Percentiles rank a stretch among this genome's conserved stretches.
These are phyloP conservation scores for Achlya hypogyna DNA, from an alignment of 352 stramenopile species.

Conservation along the genomic window DNA sequence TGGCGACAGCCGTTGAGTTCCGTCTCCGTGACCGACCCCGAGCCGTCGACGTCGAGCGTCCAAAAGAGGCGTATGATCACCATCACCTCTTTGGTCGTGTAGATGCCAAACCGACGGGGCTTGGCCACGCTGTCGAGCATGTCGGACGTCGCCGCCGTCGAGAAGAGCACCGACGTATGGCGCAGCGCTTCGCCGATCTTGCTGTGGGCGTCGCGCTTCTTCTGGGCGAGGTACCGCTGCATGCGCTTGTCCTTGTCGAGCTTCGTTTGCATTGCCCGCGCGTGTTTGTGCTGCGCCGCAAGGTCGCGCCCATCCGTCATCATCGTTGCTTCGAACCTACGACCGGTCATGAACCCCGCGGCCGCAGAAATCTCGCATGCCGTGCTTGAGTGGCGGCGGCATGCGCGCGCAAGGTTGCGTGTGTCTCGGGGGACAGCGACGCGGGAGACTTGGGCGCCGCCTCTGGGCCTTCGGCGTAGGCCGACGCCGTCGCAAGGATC, in stretches of 20 bases:
- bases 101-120: slow-evolving; percentile 50
- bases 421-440: background rate
- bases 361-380: background rate
- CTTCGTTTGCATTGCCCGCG: slow-evolving; percentile 25
- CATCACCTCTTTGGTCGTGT: slow-evolving; percentile 61
- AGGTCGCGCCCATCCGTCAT: background rate
- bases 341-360: background rate
- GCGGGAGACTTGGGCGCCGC: background rate
- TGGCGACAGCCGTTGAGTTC: slow-evolving; percentile 47
- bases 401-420: background rate
- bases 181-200: slow-evolving; percentile 69
- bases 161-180: slow-evolving; percentile 42
- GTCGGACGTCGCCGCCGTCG: slow-evolving; percentile 10
- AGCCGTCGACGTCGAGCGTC: slow-evolving; percentile 59
- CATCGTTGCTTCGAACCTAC: background rate
- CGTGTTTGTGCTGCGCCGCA: background rate
- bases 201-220: slow-evolving; percentile 48
- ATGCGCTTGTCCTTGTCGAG: slow-evolving; percentile 49
- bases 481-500: slow-evolving; percentile 43
- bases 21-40: slow-evolving; percentile 38
- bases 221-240: slow-evolving; percentile 64
- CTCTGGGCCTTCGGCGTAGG: slow-evolving; percentile 21
- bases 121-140: slow-evolving; percentile 19
- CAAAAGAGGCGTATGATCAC: slow-evolving; percentile 64
- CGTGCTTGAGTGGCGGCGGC: background rate